Base-by-base conservation (phyloP, 495 filamentous ascomycete species). In the Lophiostoma macrostomum region DNA sequence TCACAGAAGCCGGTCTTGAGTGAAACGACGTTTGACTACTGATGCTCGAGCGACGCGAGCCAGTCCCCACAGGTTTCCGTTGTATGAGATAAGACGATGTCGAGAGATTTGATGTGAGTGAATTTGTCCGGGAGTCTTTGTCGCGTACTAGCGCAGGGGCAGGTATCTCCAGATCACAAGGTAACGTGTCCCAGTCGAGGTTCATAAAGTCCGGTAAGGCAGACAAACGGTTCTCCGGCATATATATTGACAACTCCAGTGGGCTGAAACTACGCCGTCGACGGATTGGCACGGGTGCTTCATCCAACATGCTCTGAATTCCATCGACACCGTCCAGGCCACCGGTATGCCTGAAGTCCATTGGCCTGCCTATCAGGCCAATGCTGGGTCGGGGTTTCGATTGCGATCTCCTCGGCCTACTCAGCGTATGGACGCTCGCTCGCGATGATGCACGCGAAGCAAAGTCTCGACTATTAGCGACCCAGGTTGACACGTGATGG, bases 191-290 rank as follows among this genome's bases (percentile, higher is more conserved):
- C 43, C 64, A 66, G 24, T 55, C 60, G 13, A 29, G 23, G 0
- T 45, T 29, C 11, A 40, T 25, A 41, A 83, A 69, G 48, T 76
- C 69, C 23, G 80, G 78, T 4, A 85, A 57, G 8, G 81, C 78
- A 12, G 89, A 88, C 8, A 94, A 73, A 36, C 76, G 77, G 63
- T 84, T 80, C 23, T 81, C 75, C 22, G 81, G 78, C 47, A 75
- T 65, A 63, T 87, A 82, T 50, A 94, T 86, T 69, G 79, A 88
- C 41, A 94, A 74, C 69, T 91, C 80, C 30, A 93, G 73, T 10
- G 86, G 86, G 29, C 78, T 76, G 67, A 88, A 89, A 13, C 74
- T 66, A 4, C 47, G 47, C 44, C 60, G 48, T 10, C 64, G 58
- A 12, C 63, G 59, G 12, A 56, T 22, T 0, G 63, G 54, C 59